Evolutionary conservation across 78 protist genomes (phyloP).

Genomic region (Neovahlkampfia damariscottae): DNA sequence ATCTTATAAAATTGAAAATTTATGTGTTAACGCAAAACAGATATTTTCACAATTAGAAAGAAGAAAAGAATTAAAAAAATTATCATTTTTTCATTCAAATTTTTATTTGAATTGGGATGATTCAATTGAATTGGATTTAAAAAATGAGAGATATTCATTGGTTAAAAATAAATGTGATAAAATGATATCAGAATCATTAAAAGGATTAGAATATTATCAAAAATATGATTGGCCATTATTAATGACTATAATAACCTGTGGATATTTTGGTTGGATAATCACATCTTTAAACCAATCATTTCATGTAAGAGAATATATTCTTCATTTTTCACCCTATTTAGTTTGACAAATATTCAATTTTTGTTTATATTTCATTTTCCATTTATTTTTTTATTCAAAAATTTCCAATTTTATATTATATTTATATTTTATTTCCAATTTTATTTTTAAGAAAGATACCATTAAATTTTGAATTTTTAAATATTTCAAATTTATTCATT

Average conservation of each 20-base stretch:
- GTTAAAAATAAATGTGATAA: not conserved
- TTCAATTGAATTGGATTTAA: not conserved
- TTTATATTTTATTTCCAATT: no score
- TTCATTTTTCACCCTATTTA: no score
- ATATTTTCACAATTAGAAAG: conserved; percentile 30
- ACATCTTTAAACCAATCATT: no score
- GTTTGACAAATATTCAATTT: no score
- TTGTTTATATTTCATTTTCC: no score
- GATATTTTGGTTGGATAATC: conserved; percentile 44
- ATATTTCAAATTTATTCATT: no score
- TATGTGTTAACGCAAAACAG: conserved; percentile 38
- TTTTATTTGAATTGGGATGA: not conserved
- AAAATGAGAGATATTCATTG: not conserved
- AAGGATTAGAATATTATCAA: conserved; percentile 44
- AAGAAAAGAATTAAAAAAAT: conserved; percentile 10
- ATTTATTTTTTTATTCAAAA: no score
- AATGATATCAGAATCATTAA: not conserved
- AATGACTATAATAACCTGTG: conserved; percentile 43
- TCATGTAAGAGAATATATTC: no score
- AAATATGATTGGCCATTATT: conserved; percentile 59
- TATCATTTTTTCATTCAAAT: not conserved
- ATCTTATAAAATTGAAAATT: conserved; percentile 18
- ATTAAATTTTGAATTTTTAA: no score
- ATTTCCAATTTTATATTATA: no score
- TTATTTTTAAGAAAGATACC: no score